Evolutionary conservation across 495 filamentous ascomycete species (phyloP).

Genomic region (Aspergillus hancockii): DNA sequence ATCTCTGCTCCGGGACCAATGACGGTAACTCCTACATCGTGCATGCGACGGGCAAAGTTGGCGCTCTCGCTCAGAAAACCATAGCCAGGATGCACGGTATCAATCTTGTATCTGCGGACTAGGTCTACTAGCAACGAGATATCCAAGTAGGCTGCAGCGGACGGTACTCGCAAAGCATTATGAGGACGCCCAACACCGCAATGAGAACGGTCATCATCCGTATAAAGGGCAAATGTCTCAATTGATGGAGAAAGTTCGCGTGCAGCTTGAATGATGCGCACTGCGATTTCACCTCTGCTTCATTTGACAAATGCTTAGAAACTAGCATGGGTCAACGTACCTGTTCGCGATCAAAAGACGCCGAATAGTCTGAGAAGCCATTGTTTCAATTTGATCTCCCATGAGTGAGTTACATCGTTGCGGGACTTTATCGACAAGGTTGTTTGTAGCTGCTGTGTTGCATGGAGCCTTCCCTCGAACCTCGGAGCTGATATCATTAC

Average conservation of each 20-base stretch:
- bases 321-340: slow-evolving; percentile 35
- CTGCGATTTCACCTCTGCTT: slow-evolving; percentile 61
- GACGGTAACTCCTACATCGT: slow-evolving; percentile 48
- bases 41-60: slow-evolving; percentile 53
- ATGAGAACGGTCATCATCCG: slow-evolving; percentile 54
- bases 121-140: slow-evolving; percentile 47
- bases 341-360: slow-evolving; percentile 60
- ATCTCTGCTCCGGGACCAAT: slow-evolving; percentile 57
- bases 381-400: slow-evolving; percentile 3
- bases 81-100: slow-evolving; percentile 63
- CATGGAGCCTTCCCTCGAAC: slow-evolving; percentile 14
- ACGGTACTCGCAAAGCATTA: slow-evolving; percentile 49
- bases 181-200: slow-evolving; percentile 46
- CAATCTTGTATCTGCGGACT: slow-evolving; percentile 50
- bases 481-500: slow-evolving; percentile 16
- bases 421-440: not conserved
- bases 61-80: slow-evolving; percentile 62
- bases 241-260: slow-evolving; percentile 49
- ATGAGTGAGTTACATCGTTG: not conserved
- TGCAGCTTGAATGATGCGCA: slow-evolving; percentile 57
- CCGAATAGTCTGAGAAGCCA: slow-evolving; percentile 42
- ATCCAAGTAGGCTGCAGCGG: slow-evolving; percentile 53
- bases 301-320: slow-evolving; percentile 3
- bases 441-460: not conserved
- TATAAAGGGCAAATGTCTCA: slow-evolving; percentile 56